Evolutionary conservation across 2,329 filamentous ascomycete species (phyloP).

Genomic region (Fusarium udum): DNA sequence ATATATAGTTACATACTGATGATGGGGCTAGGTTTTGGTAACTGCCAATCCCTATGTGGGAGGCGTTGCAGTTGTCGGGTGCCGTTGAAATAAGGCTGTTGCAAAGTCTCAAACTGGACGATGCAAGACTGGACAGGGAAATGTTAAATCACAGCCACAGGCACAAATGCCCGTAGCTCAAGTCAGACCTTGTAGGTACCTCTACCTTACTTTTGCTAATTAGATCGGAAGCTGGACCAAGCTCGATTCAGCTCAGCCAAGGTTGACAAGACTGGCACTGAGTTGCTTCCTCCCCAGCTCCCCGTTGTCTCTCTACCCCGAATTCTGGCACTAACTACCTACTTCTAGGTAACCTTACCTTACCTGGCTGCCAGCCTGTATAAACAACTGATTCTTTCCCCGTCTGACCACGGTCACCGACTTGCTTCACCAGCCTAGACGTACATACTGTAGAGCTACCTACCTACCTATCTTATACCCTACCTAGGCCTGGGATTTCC

Average conservation of each 20-base stretch:
- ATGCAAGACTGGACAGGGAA: neutral
- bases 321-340: neutral
- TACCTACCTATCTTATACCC: neutral
- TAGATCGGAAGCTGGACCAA: neutral
- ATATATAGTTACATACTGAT: neutral
- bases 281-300: neutral
- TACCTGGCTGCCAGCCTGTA: neutral
- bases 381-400: constrained; percentile 17
- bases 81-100: constrained; percentile 31
- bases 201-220: neutral
- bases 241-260: constrained; percentile 18
- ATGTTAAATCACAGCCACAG: neutral
- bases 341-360: neutral
- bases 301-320: neutral
- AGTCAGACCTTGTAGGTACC: neutral
- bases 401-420: constrained; percentile 27
- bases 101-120: constrained; percentile 5
- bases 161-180: neutral
- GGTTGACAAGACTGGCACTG: neutral
- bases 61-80: neutral
- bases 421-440: constrained; percentile 10
- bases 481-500: constrained; percentile 1
- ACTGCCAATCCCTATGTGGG: neutral
- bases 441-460: neutral
- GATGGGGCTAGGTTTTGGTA: neutral